Percentiles rank a stretch among this genome's conserved stretches.
Conservation (phyloP, 2,329 filamentous ascomycete genomes). For the Talaromyces sp. region DNA sequence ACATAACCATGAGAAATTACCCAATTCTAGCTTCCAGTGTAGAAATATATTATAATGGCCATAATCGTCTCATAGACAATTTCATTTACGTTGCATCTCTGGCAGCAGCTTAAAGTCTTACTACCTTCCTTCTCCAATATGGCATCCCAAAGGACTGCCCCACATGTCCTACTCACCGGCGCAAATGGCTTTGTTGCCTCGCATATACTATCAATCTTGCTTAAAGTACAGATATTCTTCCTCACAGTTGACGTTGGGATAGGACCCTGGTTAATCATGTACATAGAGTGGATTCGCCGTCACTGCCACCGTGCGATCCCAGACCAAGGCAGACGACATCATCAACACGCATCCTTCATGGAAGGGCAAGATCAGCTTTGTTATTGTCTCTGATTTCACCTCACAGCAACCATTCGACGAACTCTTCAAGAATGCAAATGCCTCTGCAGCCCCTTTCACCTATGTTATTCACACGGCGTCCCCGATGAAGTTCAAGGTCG, state of each 20-base stretch:
- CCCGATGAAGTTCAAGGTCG: neutral
- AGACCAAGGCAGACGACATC: neutral
- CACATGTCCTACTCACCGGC: conserved; percentile 2
- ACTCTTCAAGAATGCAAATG: neutral
- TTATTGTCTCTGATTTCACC: neutral
- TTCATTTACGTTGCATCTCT: too few species aligned
- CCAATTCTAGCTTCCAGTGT: too few species aligned
- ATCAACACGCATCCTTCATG: neutral
- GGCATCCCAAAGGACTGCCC: neutral
- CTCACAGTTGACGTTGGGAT: neutral
- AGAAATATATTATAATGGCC: too few species aligned
- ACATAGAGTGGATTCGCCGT: neutral
- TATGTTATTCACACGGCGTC: neutral
- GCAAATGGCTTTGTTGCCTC: conserved; percentile 4
- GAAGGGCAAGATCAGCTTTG: neutral
- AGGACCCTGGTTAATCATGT: neutral
- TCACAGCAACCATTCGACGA: neutral
- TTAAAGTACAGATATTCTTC: conserved; percentile 42
- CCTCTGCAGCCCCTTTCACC: neutral
- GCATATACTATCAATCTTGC: conserved; percentile 33
- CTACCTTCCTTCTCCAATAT: too few species aligned
- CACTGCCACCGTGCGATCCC: neutral
- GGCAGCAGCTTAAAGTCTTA: too few species aligned
- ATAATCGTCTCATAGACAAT: too few species aligned
- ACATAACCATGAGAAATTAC: too few species aligned